Percentiles rank a stretch among this genome's conserved stretches.
Evolutionary conservation across 768 basidiomycete genomes (phyloP).

Genomic region (Russula sp.): DNA sequence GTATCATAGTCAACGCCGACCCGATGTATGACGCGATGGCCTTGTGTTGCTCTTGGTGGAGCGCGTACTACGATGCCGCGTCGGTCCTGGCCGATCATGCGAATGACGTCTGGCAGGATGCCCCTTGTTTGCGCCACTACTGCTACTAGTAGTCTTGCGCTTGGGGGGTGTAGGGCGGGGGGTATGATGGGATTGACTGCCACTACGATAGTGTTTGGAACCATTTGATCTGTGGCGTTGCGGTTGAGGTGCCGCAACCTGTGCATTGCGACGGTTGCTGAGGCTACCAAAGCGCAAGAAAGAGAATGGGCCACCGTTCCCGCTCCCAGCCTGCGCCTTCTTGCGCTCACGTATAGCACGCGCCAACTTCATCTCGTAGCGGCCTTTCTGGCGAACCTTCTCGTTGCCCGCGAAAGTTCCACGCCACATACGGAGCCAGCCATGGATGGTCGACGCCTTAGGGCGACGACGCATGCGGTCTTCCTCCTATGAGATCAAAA

Average conservation of each 20-base stretch:
- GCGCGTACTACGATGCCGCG: constrained; percentile 15
- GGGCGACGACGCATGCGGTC: constrained; percentile 15
- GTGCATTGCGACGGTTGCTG: not conserved
- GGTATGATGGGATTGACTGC: not conserved
- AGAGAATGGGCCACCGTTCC: constrained; percentile 13
- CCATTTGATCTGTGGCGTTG: constrained; percentile 11
- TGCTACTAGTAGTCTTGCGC: constrained; percentile 18
- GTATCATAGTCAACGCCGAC: constrained; percentile 12
- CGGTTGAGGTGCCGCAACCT: not conserved
- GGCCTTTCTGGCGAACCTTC: constrained; percentile 26
- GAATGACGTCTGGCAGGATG: not conserved
- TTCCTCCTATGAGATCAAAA: constrained; percentile 9
- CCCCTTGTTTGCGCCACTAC: not conserved
- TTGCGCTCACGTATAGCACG: constrained; percentile 14
- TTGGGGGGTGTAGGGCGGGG: constrained; percentile 3
- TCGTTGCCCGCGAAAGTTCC: constrained; percentile 29
- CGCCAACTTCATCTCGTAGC: constrained; percentile 30
- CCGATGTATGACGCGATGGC: constrained; percentile 20
- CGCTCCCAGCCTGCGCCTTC: not conserved
- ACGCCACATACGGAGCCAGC: constrained; percentile 32
- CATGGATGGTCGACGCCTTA: constrained; percentile 31
- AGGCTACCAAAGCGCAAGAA: constrained; percentile 15
- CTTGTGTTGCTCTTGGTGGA: constrained; percentile 15
- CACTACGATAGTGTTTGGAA: constrained; percentile 7
- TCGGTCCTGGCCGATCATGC: constrained; percentile 8